phyloP scores from a whole-genome alignment of 2,329 filamentous ascomycete species.

The Colletotrichum salicis region DNA sequence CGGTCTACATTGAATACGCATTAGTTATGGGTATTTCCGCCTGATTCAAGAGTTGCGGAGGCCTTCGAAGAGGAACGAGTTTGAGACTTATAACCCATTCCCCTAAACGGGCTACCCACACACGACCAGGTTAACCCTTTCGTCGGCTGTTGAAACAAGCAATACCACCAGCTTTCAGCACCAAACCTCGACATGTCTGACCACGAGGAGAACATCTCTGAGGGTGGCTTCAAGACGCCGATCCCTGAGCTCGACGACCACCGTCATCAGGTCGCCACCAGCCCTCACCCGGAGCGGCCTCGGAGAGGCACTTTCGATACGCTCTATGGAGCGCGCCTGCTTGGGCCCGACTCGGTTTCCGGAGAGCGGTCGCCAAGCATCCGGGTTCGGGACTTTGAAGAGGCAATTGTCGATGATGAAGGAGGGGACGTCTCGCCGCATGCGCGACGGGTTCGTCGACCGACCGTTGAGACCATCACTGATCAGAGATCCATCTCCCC shows the following conservation, averaged over 20 bases:
- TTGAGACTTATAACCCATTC: constrained; percentile 1
- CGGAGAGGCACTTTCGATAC: constrained; percentile 81
- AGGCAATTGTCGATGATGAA: constrained; percentile 84
- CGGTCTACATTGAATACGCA: constrained; percentile 15
- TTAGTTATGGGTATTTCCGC: constrained; percentile 34
- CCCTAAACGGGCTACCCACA: background rate
- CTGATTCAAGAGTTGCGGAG: constrained; percentile 32
- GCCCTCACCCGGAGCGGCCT: constrained; percentile 68
- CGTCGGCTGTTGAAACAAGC: background rate
- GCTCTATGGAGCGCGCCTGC: constrained; percentile 65
- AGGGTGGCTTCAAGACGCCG: constrained; percentile 76
- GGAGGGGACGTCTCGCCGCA: constrained; percentile 57
- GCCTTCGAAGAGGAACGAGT: constrained; percentile 27
- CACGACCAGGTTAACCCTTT: background rate
- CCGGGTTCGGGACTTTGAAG: constrained; percentile 82
- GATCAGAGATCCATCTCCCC: constrained; percentile 81
- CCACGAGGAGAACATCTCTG: constrained; percentile 67
- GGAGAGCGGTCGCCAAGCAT: constrained; percentile 50
- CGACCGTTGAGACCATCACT: constrained; percentile 65
- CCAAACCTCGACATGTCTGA: constrained; percentile 72
- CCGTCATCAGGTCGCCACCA: constrained; percentile 72
- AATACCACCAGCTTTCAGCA: constrained; percentile 25
- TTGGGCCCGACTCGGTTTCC: constrained; percentile 46
- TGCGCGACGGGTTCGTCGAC: constrained; percentile 60
- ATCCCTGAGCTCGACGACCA: constrained; percentile 90